phyloP scores from a whole-genome alignment of 305 asterid genomes.

The Caryopteris hybrid region DNA sequence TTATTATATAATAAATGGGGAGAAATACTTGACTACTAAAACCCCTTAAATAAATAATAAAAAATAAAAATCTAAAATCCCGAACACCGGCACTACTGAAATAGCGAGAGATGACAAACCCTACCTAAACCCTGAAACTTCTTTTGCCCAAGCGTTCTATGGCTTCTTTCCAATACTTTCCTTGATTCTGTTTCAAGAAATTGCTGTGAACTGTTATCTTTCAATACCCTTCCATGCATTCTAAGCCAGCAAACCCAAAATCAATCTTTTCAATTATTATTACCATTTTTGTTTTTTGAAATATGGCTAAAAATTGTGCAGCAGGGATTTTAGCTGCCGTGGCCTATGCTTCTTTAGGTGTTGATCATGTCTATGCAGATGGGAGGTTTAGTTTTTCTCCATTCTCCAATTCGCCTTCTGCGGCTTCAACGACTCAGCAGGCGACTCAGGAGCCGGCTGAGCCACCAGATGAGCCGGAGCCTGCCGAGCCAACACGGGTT shows the following conservation, averaged over 20 bases:
- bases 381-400: constrained; percentile 47
- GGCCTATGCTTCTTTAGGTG: constrained; percentile 48
- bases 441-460: constrained; percentile 26
- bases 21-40: too few relatives aligned
- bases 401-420: constrained; percentile 36
- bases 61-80: too few relatives aligned
- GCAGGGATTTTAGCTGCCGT: constrained; percentile 63
- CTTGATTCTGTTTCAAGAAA: constrained; percentile 41
- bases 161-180: constrained; percentile 23
- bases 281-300: neutral
- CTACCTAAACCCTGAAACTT: constrained; percentile 51
- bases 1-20: too few relatives aligned
- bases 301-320: constrained; percentile 49
- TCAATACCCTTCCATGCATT: neutral
- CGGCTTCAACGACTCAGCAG: constrained; percentile 27
- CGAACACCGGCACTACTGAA: too few relatives aligned
- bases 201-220: neutral
- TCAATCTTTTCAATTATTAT: neutral
- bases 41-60: too few relatives aligned
- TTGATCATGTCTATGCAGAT: constrained; percentile 49
- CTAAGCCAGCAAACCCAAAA: neutral
- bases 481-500: constrained; percentile 34
- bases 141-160: constrained; percentile 12
- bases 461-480: constrained; percentile 26
- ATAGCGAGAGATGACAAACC: constrained; percentile 23